Base-by-base conservation (phyloP, 2,329 filamentous ascomycete species). In the Xylaria sp. region DNA sequence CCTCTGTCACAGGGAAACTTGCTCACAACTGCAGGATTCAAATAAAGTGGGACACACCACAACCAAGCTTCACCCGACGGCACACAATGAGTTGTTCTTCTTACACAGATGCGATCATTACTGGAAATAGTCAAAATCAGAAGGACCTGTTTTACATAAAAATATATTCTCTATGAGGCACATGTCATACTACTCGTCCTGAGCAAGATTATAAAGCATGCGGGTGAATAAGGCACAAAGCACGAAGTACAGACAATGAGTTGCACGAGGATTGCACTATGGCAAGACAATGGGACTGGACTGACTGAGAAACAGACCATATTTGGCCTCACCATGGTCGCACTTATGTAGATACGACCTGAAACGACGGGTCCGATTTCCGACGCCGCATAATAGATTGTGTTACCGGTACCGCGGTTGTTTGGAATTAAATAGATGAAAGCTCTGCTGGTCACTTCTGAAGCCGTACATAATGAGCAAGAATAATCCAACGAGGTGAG, bases 1-100 rank as follows among this genome's bases (percentile, higher is more conserved):
- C 31, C 33, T 33, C 28, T 54, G 11, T 59, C 44, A 54, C n/a
- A 51, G 54, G 6, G 23, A 69, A 69, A 69, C 67, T 67, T 69
- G 67, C 67, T 69, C 67, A 69, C 28, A 38, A 20, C 10, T 9
- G 5, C 20, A 31, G 20, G 44, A 44, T 44, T 38, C 38, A 6
- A 54, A 33, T 44, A 66, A 49, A 60, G 63, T 66, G 67, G 62
- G 51, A 53, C 57, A 40, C 49, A 23, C 33, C 20, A 23, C 6
- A 48, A 10, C 13, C 23, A 57, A 7, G 6, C 36, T 42, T 42
- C 26, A 10, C 40, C 33, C 33, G 23, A 26, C 54, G 36, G 36
- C 4, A 26, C 23, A 42, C 36, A 58, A 31, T 20, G 20, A 58
- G 20, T 23, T 58, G 46, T 23, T 11, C 33, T 58, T 58, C 53